These are phyloP conservation scores for Noccaea caerulescens DNA, from an alignment of 345 rosid genomes.

Conservation along the genomic window DNA sequence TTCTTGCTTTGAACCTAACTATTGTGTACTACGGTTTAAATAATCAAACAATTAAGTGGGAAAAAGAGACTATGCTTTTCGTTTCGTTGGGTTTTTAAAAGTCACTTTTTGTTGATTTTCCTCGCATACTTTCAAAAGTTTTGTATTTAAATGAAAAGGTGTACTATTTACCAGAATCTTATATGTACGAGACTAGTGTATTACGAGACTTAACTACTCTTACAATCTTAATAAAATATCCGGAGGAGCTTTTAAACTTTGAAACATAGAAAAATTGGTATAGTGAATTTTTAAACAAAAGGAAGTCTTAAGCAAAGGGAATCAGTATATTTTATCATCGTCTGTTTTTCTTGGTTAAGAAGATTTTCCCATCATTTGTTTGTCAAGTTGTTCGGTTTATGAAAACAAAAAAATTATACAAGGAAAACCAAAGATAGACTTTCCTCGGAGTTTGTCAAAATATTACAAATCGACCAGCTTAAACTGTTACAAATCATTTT, in stretches of 20 bases:
- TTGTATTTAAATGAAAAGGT: constrained; percentile 11
- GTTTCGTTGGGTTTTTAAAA: constrained; percentile 39
- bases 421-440: neutral
- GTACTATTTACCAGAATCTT: neutral
- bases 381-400: neutral
- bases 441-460: neutral
- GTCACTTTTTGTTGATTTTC: constrained; percentile 42
- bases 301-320: neutral
- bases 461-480: neutral
- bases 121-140: constrained; percentile 4
- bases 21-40: constrained; percentile 29
- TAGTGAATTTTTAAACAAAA: neutral
- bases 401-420: neutral
- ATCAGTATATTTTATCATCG: neutral
- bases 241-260: constrained; percentile 2
- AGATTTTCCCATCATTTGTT: neutral
- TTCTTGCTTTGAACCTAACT: constrained; percentile 40
- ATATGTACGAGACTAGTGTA: neutral
- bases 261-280: neutral
- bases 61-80: constrained; percentile 36
- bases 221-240: neutral
- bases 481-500: neutral
- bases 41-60: constrained; percentile 40
- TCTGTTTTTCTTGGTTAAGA: too few species aligned
- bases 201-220: too few species aligned